Percentiles rank a stretch among this genome's conserved stretches.
phyloP scores from a whole-genome alignment of 805 yeast species.

The Cyberlindnera misumaiensis region DNA sequence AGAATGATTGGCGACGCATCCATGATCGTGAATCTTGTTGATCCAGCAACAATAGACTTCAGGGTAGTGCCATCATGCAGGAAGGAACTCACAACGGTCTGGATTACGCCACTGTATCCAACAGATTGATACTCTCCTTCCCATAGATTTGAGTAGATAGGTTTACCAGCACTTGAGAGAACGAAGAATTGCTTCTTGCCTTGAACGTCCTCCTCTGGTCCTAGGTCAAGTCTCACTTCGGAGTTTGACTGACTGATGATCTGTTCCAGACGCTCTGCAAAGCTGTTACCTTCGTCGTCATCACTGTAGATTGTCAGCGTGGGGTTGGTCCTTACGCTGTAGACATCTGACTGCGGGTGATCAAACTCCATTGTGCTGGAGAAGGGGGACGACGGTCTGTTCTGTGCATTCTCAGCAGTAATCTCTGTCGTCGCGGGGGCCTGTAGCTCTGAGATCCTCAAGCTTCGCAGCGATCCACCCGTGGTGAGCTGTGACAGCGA shows the following conservation, averaged over 20 bases:
- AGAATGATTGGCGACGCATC: conserved; percentile 65
- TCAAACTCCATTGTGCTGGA: conserved; percentile 1
- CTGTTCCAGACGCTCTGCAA: conserved; percentile 18
- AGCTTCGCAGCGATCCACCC: conserved; percentile 9
- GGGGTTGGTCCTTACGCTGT: conserved; percentile 23
- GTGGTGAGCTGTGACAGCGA: conserved; percentile 18
- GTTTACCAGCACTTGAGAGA: conserved; percentile 81
- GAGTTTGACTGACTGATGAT: conserved; percentile 19
- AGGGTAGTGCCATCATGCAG: conserved; percentile 35
- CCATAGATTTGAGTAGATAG: conserved; percentile 69
- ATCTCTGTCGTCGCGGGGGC: conserved; percentile 30
- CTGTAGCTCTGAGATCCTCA: conserved; percentile 18
- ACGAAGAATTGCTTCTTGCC: conserved; percentile 64
- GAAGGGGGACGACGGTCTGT: neutral
- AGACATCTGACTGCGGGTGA: conserved; percentile 8
- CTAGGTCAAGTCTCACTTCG: conserved; percentile 5
- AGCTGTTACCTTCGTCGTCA: conserved; percentile 13
- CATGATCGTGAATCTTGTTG: conserved; percentile 49
- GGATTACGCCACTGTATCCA: conserved; percentile 73
- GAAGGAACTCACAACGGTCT: conserved; percentile 71
- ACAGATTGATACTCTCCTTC: conserved; percentile 51
- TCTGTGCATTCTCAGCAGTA: conserved; percentile 15
- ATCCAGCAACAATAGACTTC: conserved; percentile 44
- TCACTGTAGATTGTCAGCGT: conserved; percentile 24
- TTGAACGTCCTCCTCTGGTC: conserved; percentile 11